phyloP scores from a whole-genome alignment of 305 asterid species.

The Plantago coronopus region DNA sequence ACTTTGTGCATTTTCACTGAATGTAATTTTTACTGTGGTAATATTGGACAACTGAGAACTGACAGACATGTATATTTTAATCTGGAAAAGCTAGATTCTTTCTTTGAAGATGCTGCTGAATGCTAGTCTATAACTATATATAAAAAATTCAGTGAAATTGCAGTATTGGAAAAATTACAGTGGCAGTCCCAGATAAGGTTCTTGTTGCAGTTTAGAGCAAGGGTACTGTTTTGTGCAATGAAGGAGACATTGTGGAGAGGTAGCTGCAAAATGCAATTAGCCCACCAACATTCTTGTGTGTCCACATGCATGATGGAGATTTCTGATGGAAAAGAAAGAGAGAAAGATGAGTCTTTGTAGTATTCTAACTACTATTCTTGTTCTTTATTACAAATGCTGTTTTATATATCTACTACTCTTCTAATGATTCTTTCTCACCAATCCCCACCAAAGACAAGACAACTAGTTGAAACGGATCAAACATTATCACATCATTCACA shows the following conservation, averaged over 20 bases:
- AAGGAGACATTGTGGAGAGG: background rate
- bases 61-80: too few relatives aligned
- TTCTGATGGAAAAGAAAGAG: background rate
- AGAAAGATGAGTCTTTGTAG: background rate
- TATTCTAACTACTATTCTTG: background rate
- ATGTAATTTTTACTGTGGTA: too few relatives aligned
- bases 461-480: background rate
- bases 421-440: background rate
- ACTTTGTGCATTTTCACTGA: too few relatives aligned
- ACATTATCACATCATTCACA: constrained; percentile 1
- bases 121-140: too few relatives aligned
- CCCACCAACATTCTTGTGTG: background rate
- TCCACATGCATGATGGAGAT: background rate
- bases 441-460: background rate
- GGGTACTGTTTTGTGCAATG: too few relatives aligned
- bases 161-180: too few relatives aligned
- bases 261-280: background rate
- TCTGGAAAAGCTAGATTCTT: too few relatives aligned
- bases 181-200: background rate
- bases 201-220: background rate
- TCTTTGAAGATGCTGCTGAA: too few relatives aligned
- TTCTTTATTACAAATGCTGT: too few relatives aligned
- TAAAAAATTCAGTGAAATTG: too few relatives aligned
- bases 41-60: too few relatives aligned
- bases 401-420: too few relatives aligned